These are phyloP conservation scores for Pezizomycotina sp. DNA, from an alignment of 2,329 filamentous ascomycete species.

Conservation along the genomic window DNA sequence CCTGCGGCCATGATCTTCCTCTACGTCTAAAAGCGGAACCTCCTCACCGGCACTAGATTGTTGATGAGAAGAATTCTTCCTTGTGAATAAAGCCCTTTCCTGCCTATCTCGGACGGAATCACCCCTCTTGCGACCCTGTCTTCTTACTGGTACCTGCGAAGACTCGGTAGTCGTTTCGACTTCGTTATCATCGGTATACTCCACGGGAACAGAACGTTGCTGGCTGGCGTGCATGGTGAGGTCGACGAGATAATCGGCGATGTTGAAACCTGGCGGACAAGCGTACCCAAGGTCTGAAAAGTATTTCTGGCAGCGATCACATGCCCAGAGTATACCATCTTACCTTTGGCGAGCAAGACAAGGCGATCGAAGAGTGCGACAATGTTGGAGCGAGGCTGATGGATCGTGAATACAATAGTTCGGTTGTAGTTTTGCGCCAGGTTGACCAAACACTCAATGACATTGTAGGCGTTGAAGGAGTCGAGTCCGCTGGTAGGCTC, in stretches of 20 bases:
- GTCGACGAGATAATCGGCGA: slow-evolving; percentile 93
- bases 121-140: slow-evolving; percentile 41
- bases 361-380: slow-evolving; percentile 90
- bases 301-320: slow-evolving; percentile 73
- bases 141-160: slow-evolving; percentile 54
- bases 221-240: slow-evolving; percentile 86
- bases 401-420: slow-evolving; percentile 95
- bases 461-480: slow-evolving; percentile 95
- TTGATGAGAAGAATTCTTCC: slow-evolving; percentile 39
- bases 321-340: slow-evolving; percentile 89
- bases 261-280: slow-evolving; percentile 94
- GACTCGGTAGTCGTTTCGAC: neutral
- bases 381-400: slow-evolving; percentile 95
- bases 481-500: slow-evolving; percentile 94
- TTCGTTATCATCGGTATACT: slow-evolving; percentile 60
- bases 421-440: slow-evolving; percentile 92
- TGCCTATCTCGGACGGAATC: slow-evolving; percentile 74
- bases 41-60: slow-evolving; percentile 44
- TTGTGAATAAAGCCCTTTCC: slow-evolving; percentile 76
- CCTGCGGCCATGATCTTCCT: slow-evolving; percentile 30
- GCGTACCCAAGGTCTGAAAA: slow-evolving; percentile 84
- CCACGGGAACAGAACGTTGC: slow-evolving; percentile 38
- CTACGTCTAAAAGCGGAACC: slow-evolving; percentile 35
- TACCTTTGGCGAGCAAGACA: slow-evolving; percentile 75
- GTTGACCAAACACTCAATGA: slow-evolving; percentile 87